Conservation (phyloP, 352 stramenopile genomes). For the Phytophthora parvispora region DNA sequence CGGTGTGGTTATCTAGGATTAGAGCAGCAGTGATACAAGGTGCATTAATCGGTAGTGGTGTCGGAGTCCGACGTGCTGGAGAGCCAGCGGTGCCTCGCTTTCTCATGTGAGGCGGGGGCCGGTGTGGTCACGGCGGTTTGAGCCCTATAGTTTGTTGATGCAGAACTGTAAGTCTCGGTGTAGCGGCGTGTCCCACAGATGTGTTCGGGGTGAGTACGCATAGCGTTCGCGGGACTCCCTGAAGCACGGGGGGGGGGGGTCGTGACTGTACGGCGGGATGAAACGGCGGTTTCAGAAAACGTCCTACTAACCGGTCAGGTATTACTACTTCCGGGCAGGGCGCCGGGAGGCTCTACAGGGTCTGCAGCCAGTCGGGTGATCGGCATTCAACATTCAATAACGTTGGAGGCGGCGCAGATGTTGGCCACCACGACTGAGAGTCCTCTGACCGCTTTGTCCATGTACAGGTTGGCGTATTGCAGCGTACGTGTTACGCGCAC, state of each 20-base stretch:
- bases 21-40: no score
- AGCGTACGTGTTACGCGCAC: background rate
- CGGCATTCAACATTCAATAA: background rate
- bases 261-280: no score
- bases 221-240: background rate
- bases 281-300: no score
- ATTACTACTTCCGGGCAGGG: background rate
- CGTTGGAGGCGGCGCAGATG: background rate
- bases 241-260: no score
- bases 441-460: background rate
- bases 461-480: background rate
- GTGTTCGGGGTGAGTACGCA: constrained; percentile 4
- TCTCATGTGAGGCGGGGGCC: background rate
- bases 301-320: no score
- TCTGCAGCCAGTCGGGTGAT: background rate
- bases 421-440: background rate
- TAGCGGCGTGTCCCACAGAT: background rate
- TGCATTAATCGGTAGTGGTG: no score
- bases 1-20: no score
- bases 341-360: background rate
- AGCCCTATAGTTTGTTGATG: constrained; percentile 4
- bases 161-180: background rate
- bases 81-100: background rate
- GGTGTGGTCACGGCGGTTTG: background rate
- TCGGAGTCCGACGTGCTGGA: background rate